These are phyloP conservation scores for Tylopilus subfusipes DNA, from an alignment of 768 basidiomycete species.

Conservation along the genomic window DNA sequence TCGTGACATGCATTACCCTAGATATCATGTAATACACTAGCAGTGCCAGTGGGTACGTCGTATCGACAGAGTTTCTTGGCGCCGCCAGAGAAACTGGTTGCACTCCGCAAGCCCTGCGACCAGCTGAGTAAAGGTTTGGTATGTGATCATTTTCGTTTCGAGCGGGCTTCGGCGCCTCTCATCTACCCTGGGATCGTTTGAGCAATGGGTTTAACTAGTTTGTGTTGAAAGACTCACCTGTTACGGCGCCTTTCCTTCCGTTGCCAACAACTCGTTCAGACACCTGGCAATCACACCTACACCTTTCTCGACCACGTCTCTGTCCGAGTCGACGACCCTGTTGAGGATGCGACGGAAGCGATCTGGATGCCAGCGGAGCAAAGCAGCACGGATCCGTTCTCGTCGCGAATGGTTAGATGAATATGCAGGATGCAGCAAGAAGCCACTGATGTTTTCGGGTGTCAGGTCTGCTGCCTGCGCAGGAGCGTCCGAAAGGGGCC, in stretches of 20 bases:
- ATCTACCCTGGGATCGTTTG: slow-evolving; percentile 15
- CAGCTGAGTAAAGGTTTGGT: neutral
- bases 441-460: slow-evolving; percentile 49
- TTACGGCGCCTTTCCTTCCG: slow-evolving; percentile 24
- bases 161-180: slow-evolving; percentile 5
- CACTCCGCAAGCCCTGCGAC: slow-evolving; percentile 2
- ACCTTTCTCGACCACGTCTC: slow-evolving; percentile 51
- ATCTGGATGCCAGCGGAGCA: slow-evolving; percentile 82
- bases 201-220: neutral
- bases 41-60: slow-evolving; percentile 6
- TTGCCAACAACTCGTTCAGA: slow-evolving; percentile 61
- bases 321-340: slow-evolving; percentile 53
- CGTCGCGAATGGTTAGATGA: slow-evolving; percentile 55
- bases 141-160: neutral
- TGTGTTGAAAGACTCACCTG: slow-evolving; percentile 15
- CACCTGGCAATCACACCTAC: slow-evolving; percentile 65
- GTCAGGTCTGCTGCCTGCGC: slow-evolving; percentile 47
- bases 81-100: slow-evolving; percentile 17
- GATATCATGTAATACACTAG: slow-evolving; percentile 21
- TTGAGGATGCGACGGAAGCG: slow-evolving; percentile 57
- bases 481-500: slow-evolving; percentile 57
- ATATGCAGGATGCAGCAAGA: slow-evolving; percentile 65
- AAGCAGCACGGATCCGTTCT: slow-evolving; percentile 62
- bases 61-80: slow-evolving; percentile 13
- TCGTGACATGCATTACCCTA: slow-evolving; percentile 3